Percentiles rank a stretch among this genome's conserved stretches.
Evolutionary conservation across 2,329 filamentous ascomycete species (phyloP).

Genomic region (Sporothrix sp.): DNA sequence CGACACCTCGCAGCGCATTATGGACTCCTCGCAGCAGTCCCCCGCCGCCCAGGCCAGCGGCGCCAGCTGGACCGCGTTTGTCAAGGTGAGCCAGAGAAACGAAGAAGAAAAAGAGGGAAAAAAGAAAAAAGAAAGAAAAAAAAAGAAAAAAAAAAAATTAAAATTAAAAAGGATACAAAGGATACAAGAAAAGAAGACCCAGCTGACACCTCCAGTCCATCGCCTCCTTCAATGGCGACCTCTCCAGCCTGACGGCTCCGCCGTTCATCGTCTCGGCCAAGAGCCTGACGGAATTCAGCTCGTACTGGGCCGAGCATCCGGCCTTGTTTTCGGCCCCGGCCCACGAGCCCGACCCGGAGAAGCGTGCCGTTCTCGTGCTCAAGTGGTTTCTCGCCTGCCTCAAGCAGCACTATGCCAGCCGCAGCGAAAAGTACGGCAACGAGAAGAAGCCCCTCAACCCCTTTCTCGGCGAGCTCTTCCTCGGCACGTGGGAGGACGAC

Average conservation of each 20-base stretch:
- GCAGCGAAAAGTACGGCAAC: conserved; percentile 71
- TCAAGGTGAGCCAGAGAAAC: conserved; percentile 33
- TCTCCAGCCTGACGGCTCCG: conserved; percentile 70
- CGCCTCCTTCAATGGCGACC: conserved; percentile 72
- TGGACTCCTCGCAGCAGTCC: conserved; percentile 14
- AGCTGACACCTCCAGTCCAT: conserved; percentile 45
- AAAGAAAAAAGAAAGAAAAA: too few species aligned
- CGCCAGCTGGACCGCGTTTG: conserved; percentile 42
- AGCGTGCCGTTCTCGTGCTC: conserved; percentile 76
- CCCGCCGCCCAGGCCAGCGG: conserved; percentile 28
- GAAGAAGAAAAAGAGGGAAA: background rate
- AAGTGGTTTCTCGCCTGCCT: conserved; percentile 94
- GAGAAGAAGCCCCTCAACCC: conserved; percentile 98
- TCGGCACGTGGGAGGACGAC: conserved; percentile 81
- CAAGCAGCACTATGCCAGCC: conserved; percentile 70
- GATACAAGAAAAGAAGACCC: background rate
- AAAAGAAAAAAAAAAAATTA: background rate
- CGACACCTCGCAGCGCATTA: background rate
- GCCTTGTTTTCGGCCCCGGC: conserved; percentile 72
- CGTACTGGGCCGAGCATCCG: conserved; percentile 76
- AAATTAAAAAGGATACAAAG: too few species aligned
- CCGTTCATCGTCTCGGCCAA: conserved; percentile 74
- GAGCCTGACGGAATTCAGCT: conserved; percentile 69
- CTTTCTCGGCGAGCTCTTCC: conserved; percentile 87
- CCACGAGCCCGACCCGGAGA: conserved; percentile 66